Conservation (phyloP, 2,329 filamentous ascomycete species). For the Fusarium dlaminii region DNA sequence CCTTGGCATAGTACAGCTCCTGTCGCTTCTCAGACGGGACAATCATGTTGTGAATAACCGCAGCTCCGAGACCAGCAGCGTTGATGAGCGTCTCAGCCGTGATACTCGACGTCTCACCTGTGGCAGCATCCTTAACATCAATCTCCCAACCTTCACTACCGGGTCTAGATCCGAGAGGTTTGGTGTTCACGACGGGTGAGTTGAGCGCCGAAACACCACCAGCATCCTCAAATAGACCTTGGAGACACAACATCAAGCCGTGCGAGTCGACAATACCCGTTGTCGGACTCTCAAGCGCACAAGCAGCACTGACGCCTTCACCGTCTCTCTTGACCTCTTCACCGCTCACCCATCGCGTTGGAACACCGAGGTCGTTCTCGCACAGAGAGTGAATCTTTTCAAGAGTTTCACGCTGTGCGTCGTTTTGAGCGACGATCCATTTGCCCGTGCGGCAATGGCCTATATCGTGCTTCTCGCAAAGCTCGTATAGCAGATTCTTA, state of each 20-base stretch:
- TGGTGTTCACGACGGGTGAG: slow-evolving; percentile 70
- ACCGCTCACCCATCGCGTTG: slow-evolving; percentile 73
- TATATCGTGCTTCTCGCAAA: slow-evolving; percentile 75
- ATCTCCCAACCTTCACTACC: slow-evolving; percentile 77
- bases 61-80: slow-evolving; percentile 82
- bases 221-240: slow-evolving; percentile 77
- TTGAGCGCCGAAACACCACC: slow-evolving; percentile 80
- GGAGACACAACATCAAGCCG: slow-evolving; percentile 81
- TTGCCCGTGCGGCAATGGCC: slow-evolving; percentile 82
- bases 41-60: slow-evolving; percentile 83
- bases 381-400: slow-evolving; percentile 61
- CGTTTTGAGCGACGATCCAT: slow-evolving; percentile 92
- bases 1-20: slow-evolving; percentile 85
- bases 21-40: slow-evolving; percentile 65
- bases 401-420: slow-evolving; percentile 71
- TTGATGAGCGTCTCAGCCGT: slow-evolving; percentile 84
- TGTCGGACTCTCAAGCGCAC: slow-evolving; percentile 76
- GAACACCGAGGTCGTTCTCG: slow-evolving; percentile 60
- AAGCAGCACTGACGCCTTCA: slow-evolving; percentile 78
- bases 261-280: slow-evolving; percentile 95
- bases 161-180: slow-evolving; percentile 54
- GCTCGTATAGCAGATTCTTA: slow-evolving; percentile 78
- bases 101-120: slow-evolving; percentile 65
- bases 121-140: slow-evolving; percentile 57
- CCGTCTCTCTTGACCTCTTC: slow-evolving; percentile 73